Evolutionary conservation across 352 stramenopile genomes (phyloP).

Genomic region (Pythium rhizo-oryzae): DNA sequence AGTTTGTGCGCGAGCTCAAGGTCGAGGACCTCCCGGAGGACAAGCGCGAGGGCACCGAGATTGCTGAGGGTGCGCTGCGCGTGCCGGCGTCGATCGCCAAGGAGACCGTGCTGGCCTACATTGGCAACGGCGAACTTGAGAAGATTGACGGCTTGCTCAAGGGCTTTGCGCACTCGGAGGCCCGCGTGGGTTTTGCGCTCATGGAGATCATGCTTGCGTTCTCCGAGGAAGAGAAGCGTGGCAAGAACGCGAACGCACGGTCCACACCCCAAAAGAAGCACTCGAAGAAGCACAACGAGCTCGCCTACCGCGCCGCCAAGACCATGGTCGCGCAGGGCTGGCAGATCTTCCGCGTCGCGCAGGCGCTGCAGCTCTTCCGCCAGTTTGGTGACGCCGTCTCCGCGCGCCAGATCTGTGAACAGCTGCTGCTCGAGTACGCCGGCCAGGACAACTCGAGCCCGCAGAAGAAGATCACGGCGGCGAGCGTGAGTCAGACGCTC

Average conservation of each 20-base stretch:
- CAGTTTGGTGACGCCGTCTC: constrained; percentile 50
- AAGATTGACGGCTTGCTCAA: constrained; percentile 62
- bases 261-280: constrained; percentile 2
- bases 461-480: constrained; percentile 21
- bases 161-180: constrained; percentile 44
- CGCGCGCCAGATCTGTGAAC: constrained; percentile 42
- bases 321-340: constrained; percentile 52
- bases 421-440: constrained; percentile 45
- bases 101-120: constrained; percentile 52
- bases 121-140: constrained; percentile 47
- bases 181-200: constrained; percentile 51
- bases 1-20: constrained; percentile 39
- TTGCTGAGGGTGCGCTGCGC: constrained; percentile 31
- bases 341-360: constrained; percentile 50
- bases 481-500: constrained; percentile 34
- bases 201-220: constrained; percentile 54
- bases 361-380: constrained; percentile 48
- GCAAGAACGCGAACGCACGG: constrained; percentile 8
- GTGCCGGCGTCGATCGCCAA: constrained; percentile 44
- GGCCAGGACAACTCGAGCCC: constrained; percentile 22
- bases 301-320: constrained; percentile 57
- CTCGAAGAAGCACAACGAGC: constrained; percentile 33
- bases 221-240: constrained; percentile 32
- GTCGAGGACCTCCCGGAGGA: constrained; percentile 40
- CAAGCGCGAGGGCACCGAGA: constrained; percentile 18